Percentiles rank a stretch among this genome's conserved stretches.
Evolutionary conservation across 192 early-diverging fungal species (phyloP).

Genomic region (Gaertneriomyces semiglobifer): DNA sequence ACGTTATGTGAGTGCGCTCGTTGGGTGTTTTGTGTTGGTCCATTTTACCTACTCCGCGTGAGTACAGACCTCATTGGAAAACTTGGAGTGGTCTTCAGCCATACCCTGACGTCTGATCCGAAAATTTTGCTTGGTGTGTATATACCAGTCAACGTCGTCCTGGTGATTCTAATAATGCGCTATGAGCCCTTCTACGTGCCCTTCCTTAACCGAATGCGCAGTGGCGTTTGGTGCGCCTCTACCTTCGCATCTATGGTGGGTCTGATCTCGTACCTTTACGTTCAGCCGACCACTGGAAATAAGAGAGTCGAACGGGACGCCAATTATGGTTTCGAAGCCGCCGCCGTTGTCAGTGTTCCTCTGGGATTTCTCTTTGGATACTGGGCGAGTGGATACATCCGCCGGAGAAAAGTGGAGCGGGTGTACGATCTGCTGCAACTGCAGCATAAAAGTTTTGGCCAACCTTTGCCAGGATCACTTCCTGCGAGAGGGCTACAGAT

Average conservation of each 20-base stretch:
- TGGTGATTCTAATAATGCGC: constrained; percentile 1
- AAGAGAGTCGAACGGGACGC: too few species aligned
- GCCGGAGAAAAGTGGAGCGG: too few species aligned
- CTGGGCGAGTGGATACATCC: too few species aligned
- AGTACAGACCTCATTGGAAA: too few species aligned
- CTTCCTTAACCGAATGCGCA: constrained; percentile 19
- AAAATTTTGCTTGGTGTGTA: constrained; percentile 10
- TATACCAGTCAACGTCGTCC: background rate
- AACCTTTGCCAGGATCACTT: background rate
- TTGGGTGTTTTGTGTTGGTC: background rate
- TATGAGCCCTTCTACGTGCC: constrained; percentile 26
- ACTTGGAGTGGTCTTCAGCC: too few species aligned
- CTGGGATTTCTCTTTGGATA: too few species aligned
- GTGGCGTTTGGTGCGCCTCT: constrained; percentile 14
- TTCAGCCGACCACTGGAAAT: too few species aligned
- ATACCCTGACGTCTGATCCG: constrained; percentile 7
- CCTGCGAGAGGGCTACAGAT: background rate
- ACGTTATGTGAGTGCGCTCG: constrained; percentile 9
- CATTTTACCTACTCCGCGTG: background rate
- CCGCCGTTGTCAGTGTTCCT: constrained; percentile 12
- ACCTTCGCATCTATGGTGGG: constrained; percentile 15
- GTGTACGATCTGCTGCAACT: constrained; percentile 10
- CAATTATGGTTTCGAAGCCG: background rate
- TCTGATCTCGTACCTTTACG: constrained; percentile 5
- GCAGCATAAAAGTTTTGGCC: constrained; percentile 9